Conservation (phyloP, 352 stramenopile species). For the Pythium diclinum region DNA sequence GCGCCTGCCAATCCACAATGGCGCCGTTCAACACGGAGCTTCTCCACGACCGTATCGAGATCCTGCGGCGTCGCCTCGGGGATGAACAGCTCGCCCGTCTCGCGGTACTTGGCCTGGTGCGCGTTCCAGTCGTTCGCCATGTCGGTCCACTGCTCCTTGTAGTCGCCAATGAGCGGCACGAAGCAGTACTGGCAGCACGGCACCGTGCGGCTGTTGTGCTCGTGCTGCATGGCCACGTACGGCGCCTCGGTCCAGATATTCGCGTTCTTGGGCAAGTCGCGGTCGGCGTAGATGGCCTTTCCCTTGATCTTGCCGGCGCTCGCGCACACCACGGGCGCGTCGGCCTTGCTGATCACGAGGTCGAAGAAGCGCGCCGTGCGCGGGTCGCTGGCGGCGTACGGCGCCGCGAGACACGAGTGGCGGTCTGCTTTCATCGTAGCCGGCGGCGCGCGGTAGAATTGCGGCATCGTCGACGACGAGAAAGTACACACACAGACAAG, state of each 20-base stretch:
- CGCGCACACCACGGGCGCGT: conserved; percentile 57
- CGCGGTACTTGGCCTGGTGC: conserved; percentile 6
- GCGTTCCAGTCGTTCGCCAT: conserved; percentile 38
- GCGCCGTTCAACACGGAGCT: conserved; percentile 41
- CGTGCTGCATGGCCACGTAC: conserved; percentile 74
- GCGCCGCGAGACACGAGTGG: conserved; percentile 50
- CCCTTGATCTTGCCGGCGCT: conserved; percentile 59
- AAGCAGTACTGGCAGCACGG: conserved; percentile 74
- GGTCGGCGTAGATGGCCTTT: conserved; percentile 68
- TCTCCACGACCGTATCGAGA: conserved; percentile 42
- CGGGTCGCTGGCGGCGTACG: conserved; percentile 48
- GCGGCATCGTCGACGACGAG: conserved; percentile 10
- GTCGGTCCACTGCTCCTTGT: conserved; percentile 43
- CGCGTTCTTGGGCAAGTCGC: conserved; percentile 39
- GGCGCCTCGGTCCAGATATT: conserved; percentile 69
- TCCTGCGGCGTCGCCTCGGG: conserved; percentile 26
- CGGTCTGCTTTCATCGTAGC: conserved; percentile 23
- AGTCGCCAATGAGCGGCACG: conserved; percentile 51
- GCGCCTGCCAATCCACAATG: conserved; percentile 47
- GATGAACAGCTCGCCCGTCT: conserved; percentile 6
- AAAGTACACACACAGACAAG: not conserved
- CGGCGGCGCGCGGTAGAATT: conserved; percentile 17
- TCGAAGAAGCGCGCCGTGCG: conserved; percentile 58
- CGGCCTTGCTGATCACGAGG: conserved; percentile 55
- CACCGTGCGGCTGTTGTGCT: conserved; percentile 38